Percentiles rank a stretch among this genome's conserved stretches.
These are phyloP conservation scores for Macrophomina tecta DNA, from an alignment of 2,329 filamentous ascomycete genomes.

Conservation along the genomic window DNA sequence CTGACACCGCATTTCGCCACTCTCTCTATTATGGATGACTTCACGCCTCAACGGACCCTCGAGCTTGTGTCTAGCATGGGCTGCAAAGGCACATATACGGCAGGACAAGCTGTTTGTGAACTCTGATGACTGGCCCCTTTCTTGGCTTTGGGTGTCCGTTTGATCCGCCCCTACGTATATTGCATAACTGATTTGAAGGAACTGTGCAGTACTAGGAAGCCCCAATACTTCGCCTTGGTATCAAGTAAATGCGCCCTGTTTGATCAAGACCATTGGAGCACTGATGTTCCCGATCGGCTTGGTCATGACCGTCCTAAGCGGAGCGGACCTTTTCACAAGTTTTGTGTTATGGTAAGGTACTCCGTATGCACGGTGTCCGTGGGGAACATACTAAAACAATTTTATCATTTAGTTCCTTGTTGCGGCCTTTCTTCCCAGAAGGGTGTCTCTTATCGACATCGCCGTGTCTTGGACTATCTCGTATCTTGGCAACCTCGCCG, in stretches of 20 bases:
- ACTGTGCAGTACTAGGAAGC: slow-evolving; percentile 33
- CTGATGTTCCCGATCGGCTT: slow-evolving; percentile 45
- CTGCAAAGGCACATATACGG: slow-evolving; percentile 30
- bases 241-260: slow-evolving; percentile 51
- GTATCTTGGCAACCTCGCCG: slow-evolving; percentile 42
- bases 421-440: slow-evolving; percentile 33
- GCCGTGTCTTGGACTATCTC: slow-evolving; percentile 38
- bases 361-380: background rate
- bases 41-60: slow-evolving; percentile 30
- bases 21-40: slow-evolving; percentile 27
- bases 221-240: slow-evolving; percentile 56
- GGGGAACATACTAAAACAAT: background rate
- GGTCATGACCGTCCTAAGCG: slow-evolving; percentile 40
- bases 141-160: slow-evolving; percentile 28
- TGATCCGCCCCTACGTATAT: background rate
- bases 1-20: too few relatives aligned
- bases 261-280: slow-evolving; percentile 40
- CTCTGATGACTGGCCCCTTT: slow-evolving; percentile 29
- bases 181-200: background rate
- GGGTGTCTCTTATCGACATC: slow-evolving; percentile 34
- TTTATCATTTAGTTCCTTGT: slow-evolving; percentile 31
- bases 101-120: slow-evolving; percentile 30
- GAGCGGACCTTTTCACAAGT: slow-evolving; percentile 42
- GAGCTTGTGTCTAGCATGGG: slow-evolving; percentile 31
- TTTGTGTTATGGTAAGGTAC: slow-evolving; percentile 29